Base-by-base conservation (phyloP, 2,329 filamentous ascomycete genomes). In the Didymella lethalis region DNA sequence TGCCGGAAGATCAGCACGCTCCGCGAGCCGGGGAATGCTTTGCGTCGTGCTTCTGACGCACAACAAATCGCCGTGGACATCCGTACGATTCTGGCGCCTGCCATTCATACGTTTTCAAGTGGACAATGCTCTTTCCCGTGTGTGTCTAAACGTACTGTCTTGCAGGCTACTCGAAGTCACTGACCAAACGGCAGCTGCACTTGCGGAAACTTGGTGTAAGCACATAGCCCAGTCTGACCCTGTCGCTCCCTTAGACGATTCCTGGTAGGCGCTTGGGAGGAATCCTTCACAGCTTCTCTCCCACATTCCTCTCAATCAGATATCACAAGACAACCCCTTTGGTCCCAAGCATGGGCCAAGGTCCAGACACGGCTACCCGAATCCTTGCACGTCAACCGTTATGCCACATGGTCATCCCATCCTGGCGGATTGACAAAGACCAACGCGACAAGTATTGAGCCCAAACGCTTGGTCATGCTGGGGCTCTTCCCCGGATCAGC, bases 381-480 rank as follows among this genome's bases (percentile, higher is more conserved):
- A 45, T 20, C 46, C 44, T 43, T 48, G 54, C 34, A 44, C n/a
- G 7, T 36, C 20, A 32, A 48, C 28, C 43, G 44, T 48, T 52
- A 34, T 44, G 44, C 54, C 54, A 57, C 54, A 57, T 52, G 44
- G 54, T 3, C 29, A 38, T 16, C 43, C 54, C 44, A 52, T 48
- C 10, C 18, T 36, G 23, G 45, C 7, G n/a, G 31, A n/a, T 16
- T n/a, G 25, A 41, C 10, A 23, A 20, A 34, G 43, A 43, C 43
- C 34, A 36, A 40, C 20, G 20, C 44, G 32, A 23, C n/a, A 32
- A 20, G 32, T 29, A 18, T 58, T 8, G 20, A 25, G 40, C 38
- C 54, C 55, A 53, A 20, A 25, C 32, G 25, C 44, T 38, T 38
- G 55, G 55, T 54, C 40, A 12, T 25, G 26, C 49, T 48, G 38